Evolutionary conservation across 306 rosid species (phyloP).

Genomic region (Cercis canadensis): DNA sequence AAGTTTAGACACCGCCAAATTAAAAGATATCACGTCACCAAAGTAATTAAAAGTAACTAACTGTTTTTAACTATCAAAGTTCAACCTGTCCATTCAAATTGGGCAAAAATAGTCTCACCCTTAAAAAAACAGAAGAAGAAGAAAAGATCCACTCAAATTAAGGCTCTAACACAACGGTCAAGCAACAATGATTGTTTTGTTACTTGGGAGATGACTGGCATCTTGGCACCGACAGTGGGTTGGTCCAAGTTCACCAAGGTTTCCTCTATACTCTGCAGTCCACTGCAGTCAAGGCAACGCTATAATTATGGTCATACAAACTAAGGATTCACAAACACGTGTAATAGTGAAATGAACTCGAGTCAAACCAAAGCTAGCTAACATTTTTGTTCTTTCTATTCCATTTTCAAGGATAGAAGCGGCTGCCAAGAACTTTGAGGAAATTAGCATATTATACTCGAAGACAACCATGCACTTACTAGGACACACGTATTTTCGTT

Average conservation of each 20-base stretch:
- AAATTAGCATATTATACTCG: neutral
- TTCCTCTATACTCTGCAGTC: neutral
- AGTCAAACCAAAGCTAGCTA: constrained; percentile 40
- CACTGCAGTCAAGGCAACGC: constrained; percentile 36
- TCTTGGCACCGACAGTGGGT: constrained; percentile 1
- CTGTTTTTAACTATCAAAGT: too few relatives aligned
- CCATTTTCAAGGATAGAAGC: constrained; percentile 35
- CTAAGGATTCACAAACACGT: neutral
- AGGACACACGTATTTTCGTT: neutral
- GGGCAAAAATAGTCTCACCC: too few relatives aligned
- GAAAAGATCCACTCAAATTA: too few relatives aligned
- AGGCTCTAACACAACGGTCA: neutral
- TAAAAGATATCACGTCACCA: too few relatives aligned
- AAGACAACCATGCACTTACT: neutral
- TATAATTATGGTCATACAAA: too few relatives aligned
- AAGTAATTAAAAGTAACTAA: too few relatives aligned
- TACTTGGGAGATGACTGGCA: constrained; percentile 1
- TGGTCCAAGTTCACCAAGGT: neutral
- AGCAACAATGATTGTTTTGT: neutral
- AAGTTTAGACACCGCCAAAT: too few relatives aligned
- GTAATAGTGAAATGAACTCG: neutral
- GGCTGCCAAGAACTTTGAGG: neutral
- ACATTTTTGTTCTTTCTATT: constrained; percentile 38
- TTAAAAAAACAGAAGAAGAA: too few relatives aligned
- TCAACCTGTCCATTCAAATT: too few relatives aligned